Evolutionary conservation across 2,329 filamentous ascomycete species (phyloP).

Genomic region (Pseudohalonectria lignicola): DNA sequence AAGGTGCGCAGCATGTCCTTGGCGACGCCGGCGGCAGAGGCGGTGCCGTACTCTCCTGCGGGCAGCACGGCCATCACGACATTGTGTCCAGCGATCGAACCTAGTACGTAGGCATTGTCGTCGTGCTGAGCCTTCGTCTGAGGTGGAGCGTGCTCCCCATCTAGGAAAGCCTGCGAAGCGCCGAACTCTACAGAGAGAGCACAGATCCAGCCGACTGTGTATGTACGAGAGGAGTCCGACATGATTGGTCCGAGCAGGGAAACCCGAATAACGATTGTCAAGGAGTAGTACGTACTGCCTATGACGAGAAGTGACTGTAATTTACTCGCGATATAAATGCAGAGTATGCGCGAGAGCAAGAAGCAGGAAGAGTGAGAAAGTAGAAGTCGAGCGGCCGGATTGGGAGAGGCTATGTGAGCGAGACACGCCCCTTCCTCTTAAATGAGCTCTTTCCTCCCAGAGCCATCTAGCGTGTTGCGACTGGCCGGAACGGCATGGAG

Average conservation of each 20-base stretch:
- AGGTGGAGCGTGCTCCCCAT: neutral
- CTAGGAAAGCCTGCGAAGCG: neutral
- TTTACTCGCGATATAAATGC: neutral
- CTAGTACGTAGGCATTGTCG: conserved; percentile 20
- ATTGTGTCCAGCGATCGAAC: conserved; percentile 20
- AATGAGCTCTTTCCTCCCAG: too few species aligned
- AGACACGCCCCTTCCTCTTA: too few species aligned
- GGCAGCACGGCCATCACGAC: conserved; percentile 13
- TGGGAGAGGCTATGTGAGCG: neutral
- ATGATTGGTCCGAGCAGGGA: neutral
- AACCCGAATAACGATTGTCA: neutral
- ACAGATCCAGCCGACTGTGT: neutral
- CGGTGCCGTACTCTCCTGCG: conserved; percentile 9
- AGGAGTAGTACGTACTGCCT: neutral
- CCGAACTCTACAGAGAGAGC: neutral
- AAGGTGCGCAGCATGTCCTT: conserved; percentile 18
- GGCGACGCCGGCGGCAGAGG: conserved; percentile 15
- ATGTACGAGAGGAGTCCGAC: neutral
- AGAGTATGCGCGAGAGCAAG: neutral
- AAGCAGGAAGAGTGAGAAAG: neutral
- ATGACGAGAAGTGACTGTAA: neutral
- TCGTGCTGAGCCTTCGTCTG: conserved; percentile 5
- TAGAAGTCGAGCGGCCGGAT: neutral
- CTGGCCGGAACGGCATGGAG: too few species aligned
- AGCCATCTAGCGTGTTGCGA: too few species aligned